Base-by-base conservation (phyloP, 331 rosid genomes). In the Quercus lobata region DNA sequence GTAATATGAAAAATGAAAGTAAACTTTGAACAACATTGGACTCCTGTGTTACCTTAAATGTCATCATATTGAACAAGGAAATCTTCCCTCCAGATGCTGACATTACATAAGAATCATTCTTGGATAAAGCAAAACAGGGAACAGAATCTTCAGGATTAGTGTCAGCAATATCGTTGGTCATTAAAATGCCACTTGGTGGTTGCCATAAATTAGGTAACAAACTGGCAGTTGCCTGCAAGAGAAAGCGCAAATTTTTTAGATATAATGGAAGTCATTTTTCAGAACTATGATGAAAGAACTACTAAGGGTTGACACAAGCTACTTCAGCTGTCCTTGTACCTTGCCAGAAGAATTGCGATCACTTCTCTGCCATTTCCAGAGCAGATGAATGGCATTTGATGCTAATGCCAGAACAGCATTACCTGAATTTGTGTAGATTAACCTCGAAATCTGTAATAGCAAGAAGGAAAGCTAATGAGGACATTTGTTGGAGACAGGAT, bases 301-400 rank as follows among this genome's bases (percentile, higher is more conserved):
- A 49, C 18, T 41, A 75, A 44, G 58, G 71, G 57, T 77, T 57
- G 68, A 72, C 14, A 68, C 35, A 83, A 82, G 70, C 34, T 72
- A 74, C 35, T 75, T 57, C 55, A 73, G 69, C 71, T 76, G 52
- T 57, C 49, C 74, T 21, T 87, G 15, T 66, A 93, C 99, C 95
- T 88, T 93, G 79, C 93, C 90, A 79, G 90, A 29, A 58, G 98
- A 79, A 79, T 89, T 95, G 22, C 97, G 99, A 30, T 95, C 98
- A 75, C 83, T 89, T 46, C 97, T 87, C 83, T 87, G 92, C 99
- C 99, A 95, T 86, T 95, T 95, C 99, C 99, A 95, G 70, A 95
- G 90, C 76, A 93, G 83, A 84, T 95, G 99, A 83, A 95, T 88
- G 34, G 97, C 99, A 89, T 93, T 95, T 79, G 99, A 93, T 80